A percentile compares a stretch with the other conserved stretches of the same genome.
These are phyloP conservation scores for Emiliania huxleyi DNA, from an alignment of 78 protist genomes.

Conservation along the genomic window DNA sequence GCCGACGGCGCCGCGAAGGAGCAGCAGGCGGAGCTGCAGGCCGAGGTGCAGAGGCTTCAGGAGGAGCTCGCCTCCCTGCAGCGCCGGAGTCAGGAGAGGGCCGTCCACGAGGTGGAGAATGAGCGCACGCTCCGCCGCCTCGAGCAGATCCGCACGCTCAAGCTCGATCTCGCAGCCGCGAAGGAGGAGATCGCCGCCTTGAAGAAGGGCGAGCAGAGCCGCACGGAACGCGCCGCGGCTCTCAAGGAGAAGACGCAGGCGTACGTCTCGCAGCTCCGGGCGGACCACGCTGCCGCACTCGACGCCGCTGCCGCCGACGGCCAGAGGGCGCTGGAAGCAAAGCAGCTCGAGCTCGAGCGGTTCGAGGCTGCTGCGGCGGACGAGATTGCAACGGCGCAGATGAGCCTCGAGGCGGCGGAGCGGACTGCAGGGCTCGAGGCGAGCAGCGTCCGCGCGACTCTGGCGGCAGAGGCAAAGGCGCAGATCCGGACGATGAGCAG, in stretches of 20 bases:
- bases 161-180: neutral
- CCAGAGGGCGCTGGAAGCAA: neutral
- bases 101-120: neutral
- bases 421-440: neutral
- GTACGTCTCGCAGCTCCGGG: neutral
- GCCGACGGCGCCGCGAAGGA: no score
- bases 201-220: neutral
- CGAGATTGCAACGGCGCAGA: neutral
- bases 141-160: neutral
- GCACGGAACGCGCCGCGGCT: neutral
- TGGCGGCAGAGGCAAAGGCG: no score
- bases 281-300: neutral
- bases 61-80: neutral
- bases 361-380: neutral
- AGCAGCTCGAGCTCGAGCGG: neutral
- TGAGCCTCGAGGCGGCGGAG: neutral
- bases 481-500: no score
- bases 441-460: neutral
- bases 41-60: neutral
- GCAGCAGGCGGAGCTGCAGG: neutral
- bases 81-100: no score
- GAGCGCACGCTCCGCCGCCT: neutral
- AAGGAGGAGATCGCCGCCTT: neutral
- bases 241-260: neutral
- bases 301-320: neutral